These are phyloP conservation scores for Corylus heterophylla DNA, from an alignment of 306 rosid genomes.

Conservation along the genomic window DNA sequence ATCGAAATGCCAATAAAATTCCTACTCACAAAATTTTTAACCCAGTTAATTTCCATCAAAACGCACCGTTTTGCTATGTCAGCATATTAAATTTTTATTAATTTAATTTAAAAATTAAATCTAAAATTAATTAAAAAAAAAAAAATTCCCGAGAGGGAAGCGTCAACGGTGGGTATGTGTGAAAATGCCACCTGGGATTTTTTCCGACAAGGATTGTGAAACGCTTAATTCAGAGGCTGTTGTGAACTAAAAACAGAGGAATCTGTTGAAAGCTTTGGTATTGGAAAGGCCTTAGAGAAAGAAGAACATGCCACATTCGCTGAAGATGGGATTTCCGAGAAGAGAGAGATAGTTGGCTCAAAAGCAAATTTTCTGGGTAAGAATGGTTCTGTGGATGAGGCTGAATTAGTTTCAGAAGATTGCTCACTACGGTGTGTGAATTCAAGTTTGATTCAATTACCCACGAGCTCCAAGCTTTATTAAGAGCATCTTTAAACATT, in stretches of 20 bases:
- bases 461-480: no score
- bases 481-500: no score
- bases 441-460: no score
- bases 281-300: slow-evolving; percentile 1
- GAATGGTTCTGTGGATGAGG: slow-evolving; percentile 47
- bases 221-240: background rate
- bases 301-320: background rate
- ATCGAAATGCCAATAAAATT: no score
- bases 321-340: slow-evolving; percentile 7
- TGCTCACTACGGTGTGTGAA: slow-evolving; percentile 14
- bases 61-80: no score
- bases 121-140: no score
- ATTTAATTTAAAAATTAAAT: no score
- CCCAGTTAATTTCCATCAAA: no score
- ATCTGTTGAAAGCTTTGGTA: slow-evolving; percentile 5
- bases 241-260: slow-evolving; percentile 16
- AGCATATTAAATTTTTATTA: no score
- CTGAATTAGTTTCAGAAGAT: slow-evolving; percentile 35
- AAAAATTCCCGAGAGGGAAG: no score
- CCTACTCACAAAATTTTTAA: no score
- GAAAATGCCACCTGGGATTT: background rate
- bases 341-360: background rate
- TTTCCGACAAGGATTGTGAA: slow-evolving; percentile 1
- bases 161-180: no score
- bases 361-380: slow-evolving; percentile 1